Percentiles rank a stretch among this genome's conserved stretches.
Conservation (phyloP, 2,329 filamentous ascomycete species). For the Colletotrichum navitas region DNA sequence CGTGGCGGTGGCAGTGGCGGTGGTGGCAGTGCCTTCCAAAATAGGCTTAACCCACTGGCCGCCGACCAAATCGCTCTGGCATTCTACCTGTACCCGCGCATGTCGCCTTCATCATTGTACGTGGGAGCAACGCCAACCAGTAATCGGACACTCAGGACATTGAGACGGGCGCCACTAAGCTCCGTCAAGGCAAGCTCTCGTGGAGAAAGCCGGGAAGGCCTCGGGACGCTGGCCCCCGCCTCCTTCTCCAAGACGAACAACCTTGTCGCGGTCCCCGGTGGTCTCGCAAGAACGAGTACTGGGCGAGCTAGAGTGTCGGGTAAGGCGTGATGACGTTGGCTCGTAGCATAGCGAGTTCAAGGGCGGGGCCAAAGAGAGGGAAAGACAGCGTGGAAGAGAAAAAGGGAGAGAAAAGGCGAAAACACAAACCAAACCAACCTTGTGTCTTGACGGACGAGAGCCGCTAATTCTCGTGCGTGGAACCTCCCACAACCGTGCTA, state of each 20-base stretch:
- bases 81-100: too few species aligned
- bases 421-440: neutral
- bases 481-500: neutral
- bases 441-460: constrained; percentile 5
- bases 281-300: neutral
- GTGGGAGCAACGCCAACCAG: constrained; percentile 18
- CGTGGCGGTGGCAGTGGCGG: too few species aligned
- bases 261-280: neutral
- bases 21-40: too few species aligned
- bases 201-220: neutral
- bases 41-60: too few species aligned
- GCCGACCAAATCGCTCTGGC: too few species aligned
- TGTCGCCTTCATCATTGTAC: constrained; percentile 20
- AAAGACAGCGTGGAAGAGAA: neutral
- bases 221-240: neutral
- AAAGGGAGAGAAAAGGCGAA: neutral
- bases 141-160: constrained; percentile 29
- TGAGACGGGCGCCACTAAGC: constrained; percentile 23
- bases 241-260: neutral
- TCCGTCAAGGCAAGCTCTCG: constrained; percentile 22
- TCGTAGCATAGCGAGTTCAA: neutral
- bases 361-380: neutral
- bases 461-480: neutral
- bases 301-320: neutral
- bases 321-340: constrained; percentile 15